Evolutionary conservation across 2,329 filamentous ascomycete genomes (phyloP).

Genomic region (Xylariaceae sp.): DNA sequence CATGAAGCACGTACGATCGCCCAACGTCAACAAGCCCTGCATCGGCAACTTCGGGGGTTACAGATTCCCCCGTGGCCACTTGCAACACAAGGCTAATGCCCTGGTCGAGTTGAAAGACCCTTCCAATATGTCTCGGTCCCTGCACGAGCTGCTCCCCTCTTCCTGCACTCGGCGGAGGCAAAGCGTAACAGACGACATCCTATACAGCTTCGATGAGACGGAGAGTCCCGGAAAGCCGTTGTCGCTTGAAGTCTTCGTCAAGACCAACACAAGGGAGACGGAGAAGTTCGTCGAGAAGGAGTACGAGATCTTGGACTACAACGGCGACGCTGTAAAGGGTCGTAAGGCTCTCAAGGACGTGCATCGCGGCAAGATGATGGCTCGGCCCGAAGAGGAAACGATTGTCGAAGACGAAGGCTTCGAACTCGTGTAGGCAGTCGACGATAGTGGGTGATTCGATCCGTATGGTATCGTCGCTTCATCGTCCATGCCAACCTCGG

Average conservation of each 20-base stretch:
- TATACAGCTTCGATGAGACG: slow-evolving; percentile 42
- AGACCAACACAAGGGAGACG: slow-evolving; percentile 36
- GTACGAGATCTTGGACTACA: slow-evolving; percentile 43
- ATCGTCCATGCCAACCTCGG: slow-evolving; percentile 5
- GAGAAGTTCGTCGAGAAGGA: slow-evolving; percentile 44
- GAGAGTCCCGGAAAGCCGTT: slow-evolving; percentile 38
- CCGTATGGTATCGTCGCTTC: slow-evolving; percentile 8
- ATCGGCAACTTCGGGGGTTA: slow-evolving; percentile 15
- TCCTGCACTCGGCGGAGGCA: slow-evolving; percentile 20
- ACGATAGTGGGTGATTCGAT: not conserved
- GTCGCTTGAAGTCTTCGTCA: slow-evolving; percentile 38
- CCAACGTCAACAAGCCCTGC: slow-evolving; percentile 37
- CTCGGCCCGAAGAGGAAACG: slow-evolving; percentile 24
- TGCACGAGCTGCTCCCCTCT: slow-evolving; percentile 33
- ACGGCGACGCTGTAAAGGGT: slow-evolving; percentile 41
- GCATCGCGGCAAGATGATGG: slow-evolving; percentile 30
- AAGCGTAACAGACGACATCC: slow-evolving; percentile 33
- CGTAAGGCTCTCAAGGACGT: slow-evolving; percentile 40
- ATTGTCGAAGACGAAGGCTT: slow-evolving; percentile 39
- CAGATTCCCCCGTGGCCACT: slow-evolving; percentile 26
- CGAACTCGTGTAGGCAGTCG: slow-evolving; percentile 34
- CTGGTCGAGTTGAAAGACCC: slow-evolving; percentile 36
- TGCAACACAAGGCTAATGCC: slow-evolving; percentile 33
- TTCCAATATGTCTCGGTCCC: slow-evolving; percentile 32
- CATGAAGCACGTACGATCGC: slow-evolving; percentile 9